Conservation (phyloP, 2,329 filamentous ascomycete species). For the Thyridium curvatum region DNA sequence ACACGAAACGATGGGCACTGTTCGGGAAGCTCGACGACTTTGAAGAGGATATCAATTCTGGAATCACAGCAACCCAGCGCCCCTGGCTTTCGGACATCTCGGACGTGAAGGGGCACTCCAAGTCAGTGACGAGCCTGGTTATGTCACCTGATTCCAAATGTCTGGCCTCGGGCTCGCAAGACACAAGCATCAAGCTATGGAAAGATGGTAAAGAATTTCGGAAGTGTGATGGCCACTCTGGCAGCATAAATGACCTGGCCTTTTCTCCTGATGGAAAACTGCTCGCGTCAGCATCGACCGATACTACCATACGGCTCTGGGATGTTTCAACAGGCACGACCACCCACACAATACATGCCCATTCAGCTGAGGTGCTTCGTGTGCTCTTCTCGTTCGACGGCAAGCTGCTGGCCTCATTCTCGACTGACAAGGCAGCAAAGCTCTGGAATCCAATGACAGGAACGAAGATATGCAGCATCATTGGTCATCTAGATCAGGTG, state of each 20-base stretch:
- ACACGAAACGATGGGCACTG: neutral
- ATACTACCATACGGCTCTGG: slow-evolving; percentile 5
- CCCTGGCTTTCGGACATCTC: neutral
- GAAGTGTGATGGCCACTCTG: slow-evolving; percentile 7
- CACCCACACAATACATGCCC: neutral
- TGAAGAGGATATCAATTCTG: neutral
- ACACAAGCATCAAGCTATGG: slow-evolving; percentile 9
- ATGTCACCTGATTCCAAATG: too few species aligned
- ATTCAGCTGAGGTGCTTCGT: neutral
- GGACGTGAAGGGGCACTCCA: too few species aligned
- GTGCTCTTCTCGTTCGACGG: neutral
- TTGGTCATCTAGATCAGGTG: neutral
- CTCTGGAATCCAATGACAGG: slow-evolving; percentile 11
- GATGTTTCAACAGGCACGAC: neutral
- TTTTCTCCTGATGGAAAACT: slow-evolving; percentile 12
- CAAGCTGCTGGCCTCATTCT: slow-evolving; percentile 4
- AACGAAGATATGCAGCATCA: neutral
- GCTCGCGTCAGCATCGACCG: slow-evolving; percentile 8
- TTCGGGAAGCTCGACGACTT: too few species aligned
- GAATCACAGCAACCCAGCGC: neutral
- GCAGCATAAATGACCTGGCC: slow-evolving; percentile 5
- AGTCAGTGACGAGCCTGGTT: too few species aligned
- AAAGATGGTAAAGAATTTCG: slow-evolving; percentile 7
- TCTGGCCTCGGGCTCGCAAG: slow-evolving; percentile 8
- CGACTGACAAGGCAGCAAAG: slow-evolving; percentile 6